Conservation (phyloP, 805 yeast species). For the Candida coquimbonensis region DNA sequence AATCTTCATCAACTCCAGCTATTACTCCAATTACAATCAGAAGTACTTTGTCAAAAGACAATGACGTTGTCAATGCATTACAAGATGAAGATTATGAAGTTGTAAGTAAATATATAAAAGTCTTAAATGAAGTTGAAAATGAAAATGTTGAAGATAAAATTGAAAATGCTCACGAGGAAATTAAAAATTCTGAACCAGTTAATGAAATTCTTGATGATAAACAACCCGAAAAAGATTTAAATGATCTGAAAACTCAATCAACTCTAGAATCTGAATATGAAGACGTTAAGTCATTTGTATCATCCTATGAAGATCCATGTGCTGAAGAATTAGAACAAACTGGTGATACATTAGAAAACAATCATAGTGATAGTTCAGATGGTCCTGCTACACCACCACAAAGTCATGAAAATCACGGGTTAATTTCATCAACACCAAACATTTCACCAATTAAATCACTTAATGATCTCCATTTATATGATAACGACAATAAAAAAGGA, state of each 20-base stretch:
- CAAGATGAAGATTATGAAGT: too few relatives aligned
- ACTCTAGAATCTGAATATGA: slow-evolving; percentile 1
- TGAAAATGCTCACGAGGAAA: background rate
- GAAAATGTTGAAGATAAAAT: slow-evolving; percentile 23
- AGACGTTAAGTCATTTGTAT: slow-evolving; percentile 24
- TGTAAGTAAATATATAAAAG: background rate
- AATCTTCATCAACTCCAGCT: background rate
- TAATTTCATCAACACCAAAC: slow-evolving; percentile 22
- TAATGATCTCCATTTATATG: slow-evolving; percentile 7
- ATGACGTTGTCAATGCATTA: too few relatives aligned
- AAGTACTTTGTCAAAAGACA: too few relatives aligned
- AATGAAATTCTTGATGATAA: background rate
- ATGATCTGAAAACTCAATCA: background rate
- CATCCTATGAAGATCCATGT: slow-evolving; percentile 19
- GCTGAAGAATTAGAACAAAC: slow-evolving; percentile 6
- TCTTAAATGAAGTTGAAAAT: background rate
- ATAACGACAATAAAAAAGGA: background rate
- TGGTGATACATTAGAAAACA: slow-evolving; percentile 3
- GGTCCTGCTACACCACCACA: slow-evolving; percentile 23
- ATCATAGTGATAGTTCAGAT: slow-evolving; percentile 9
- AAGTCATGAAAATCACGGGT: slow-evolving; percentile 10
- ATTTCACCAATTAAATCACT: slow-evolving; percentile 22
- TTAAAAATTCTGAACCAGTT: background rate
- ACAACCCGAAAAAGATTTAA: background rate
- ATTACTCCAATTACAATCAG: background rate